Evolutionary conservation across 768 basidiomycete genomes (phyloP).

Genomic region (Fomitopsis serialis): DNA sequence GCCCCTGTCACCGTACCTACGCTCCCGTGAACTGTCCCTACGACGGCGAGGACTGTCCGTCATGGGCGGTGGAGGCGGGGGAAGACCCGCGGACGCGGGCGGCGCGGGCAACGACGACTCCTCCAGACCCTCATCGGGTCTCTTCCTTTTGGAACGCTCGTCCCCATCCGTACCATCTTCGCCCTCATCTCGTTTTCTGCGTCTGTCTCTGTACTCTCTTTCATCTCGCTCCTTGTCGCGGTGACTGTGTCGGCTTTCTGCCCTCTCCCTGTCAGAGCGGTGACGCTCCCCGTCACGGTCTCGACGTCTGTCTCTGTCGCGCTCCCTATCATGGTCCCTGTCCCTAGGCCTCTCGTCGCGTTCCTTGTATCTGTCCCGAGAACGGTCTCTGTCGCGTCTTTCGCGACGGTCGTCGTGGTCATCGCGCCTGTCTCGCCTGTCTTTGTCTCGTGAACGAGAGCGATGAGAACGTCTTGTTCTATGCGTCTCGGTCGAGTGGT

Average conservation of each 20-base stretch:
- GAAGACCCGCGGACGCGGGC: conserved; percentile 40
- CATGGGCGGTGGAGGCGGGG: conserved; percentile 37
- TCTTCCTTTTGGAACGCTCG: conserved; percentile 63
- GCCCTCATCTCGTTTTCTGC: conserved; percentile 66
- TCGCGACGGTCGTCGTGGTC: conserved; percentile 50
- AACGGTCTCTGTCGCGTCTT: conserved; percentile 43
- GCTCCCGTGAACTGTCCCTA: conserved; percentile 47
- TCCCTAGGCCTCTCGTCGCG: conserved; percentile 39
- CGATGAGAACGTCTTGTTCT: conserved; percentile 68
- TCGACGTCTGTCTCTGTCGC: conserved; percentile 28
- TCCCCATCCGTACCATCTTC: conserved; percentile 42
- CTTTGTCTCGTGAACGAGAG: conserved; percentile 61
- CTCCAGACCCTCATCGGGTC: conserved; percentile 48
- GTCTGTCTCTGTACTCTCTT: conserved; percentile 44
- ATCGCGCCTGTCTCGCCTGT: conserved; percentile 50
- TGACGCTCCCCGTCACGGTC: conserved; percentile 42
- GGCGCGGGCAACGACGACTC: conserved; percentile 40
- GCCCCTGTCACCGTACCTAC: conserved; percentile 43
- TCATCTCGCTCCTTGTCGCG: conserved; percentile 42
- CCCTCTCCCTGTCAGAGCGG: conserved; percentile 41
- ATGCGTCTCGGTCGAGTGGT: conserved; percentile 73
- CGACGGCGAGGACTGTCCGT: conserved; percentile 47
- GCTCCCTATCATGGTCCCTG: conserved; percentile 37
- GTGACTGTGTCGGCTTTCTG: conserved; percentile 51
- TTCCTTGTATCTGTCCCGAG: conserved; percentile 35